These are phyloP conservation scores for Chaetothyriales sp. DNA, from an alignment of 2,329 filamentous ascomycete genomes.

Conservation along the genomic window DNA sequence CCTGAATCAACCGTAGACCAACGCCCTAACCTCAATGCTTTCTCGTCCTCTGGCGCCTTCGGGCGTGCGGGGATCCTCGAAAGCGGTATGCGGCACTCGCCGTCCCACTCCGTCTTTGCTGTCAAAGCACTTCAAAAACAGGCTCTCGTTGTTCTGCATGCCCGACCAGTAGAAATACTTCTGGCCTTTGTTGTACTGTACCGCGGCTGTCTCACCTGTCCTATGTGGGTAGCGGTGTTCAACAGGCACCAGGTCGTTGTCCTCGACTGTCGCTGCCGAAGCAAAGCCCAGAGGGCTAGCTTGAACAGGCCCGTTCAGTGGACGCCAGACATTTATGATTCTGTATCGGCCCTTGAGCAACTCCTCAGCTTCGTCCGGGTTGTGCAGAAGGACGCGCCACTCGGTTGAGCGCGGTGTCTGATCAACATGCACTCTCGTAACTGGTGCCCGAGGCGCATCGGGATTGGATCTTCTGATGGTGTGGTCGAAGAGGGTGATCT, in stretches of 20 bases:
- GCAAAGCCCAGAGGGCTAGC: slow-evolving; percentile 45
- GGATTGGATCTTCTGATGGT: slow-evolving; percentile 59
- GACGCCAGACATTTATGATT: slow-evolving; percentile 80
- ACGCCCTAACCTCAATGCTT: slow-evolving; percentile 76
- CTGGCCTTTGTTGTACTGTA: slow-evolving; percentile 48
- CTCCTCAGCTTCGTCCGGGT: slow-evolving; percentile 51
- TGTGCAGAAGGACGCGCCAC: slow-evolving; percentile 54
- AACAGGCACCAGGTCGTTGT: slow-evolving; percentile 55
- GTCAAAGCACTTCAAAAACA: slow-evolving; percentile 69
- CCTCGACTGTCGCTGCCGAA: slow-evolving; percentile 39
- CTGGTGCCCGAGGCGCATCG: slow-evolving; percentile 51
- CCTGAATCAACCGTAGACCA: slow-evolving; percentile 56
- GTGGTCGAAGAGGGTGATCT: slow-evolving; percentile 71
- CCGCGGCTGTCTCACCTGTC: slow-evolving; percentile 59
- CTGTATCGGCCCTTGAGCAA: slow-evolving; percentile 58
- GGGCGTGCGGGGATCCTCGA: slow-evolving; percentile 59
- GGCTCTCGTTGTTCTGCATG: slow-evolving; percentile 58
- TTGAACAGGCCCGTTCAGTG: slow-evolving; percentile 46
- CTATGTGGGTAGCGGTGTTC: slow-evolving; percentile 61
- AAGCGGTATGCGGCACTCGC: slow-evolving; percentile 59
- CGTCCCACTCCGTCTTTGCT: slow-evolving; percentile 38
- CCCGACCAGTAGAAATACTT: slow-evolving; percentile 71
- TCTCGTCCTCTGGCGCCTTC: slow-evolving; percentile 58
- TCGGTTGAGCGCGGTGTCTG: slow-evolving; percentile 57
- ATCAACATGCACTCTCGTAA: slow-evolving; percentile 66